These are phyloP conservation scores for Pleurotus eryngii DNA, from an alignment of 768 basidiomycete species.

Conservation along the genomic window DNA sequence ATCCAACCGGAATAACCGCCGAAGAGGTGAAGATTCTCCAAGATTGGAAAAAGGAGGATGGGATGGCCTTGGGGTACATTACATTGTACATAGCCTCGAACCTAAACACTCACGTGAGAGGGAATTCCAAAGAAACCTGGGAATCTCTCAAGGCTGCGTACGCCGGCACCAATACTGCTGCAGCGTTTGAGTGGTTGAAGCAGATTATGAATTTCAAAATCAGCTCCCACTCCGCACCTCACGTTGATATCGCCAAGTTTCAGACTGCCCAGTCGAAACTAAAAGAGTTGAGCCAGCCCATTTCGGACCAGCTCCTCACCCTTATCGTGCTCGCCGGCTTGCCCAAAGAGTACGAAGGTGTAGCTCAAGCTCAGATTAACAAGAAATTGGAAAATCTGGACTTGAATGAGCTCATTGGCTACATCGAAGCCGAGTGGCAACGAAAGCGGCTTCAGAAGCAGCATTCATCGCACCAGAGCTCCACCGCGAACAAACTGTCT, in stretches of 20 bases:
- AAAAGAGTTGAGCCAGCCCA: background rate
- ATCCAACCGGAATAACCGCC: background rate
- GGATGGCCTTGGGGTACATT: background rate
- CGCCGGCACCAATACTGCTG: background rate
- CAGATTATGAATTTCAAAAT: background rate
- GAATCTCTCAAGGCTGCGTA: background rate
- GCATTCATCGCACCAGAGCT: background rate
- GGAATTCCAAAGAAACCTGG: background rate
- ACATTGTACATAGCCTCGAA: background rate
- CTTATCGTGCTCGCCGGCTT: background rate
- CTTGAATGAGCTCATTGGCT: background rate
- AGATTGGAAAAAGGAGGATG: background rate
- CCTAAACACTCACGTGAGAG: background rate
- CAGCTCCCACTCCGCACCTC: background rate
- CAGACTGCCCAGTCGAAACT: background rate
- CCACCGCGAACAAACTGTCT: background rate
- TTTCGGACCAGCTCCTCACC: background rate
- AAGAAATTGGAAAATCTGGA: background rate
- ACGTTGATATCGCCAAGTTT: background rate
- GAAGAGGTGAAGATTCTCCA: background rate
- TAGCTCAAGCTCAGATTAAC: background rate
- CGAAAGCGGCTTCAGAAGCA: background rate
- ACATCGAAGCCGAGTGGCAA: background rate
- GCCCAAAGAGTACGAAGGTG: background rate
- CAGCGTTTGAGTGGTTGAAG: background rate